Conservation (phyloP, 306 rosid species). For the Cyamopsis tetragonoloba region DNA sequence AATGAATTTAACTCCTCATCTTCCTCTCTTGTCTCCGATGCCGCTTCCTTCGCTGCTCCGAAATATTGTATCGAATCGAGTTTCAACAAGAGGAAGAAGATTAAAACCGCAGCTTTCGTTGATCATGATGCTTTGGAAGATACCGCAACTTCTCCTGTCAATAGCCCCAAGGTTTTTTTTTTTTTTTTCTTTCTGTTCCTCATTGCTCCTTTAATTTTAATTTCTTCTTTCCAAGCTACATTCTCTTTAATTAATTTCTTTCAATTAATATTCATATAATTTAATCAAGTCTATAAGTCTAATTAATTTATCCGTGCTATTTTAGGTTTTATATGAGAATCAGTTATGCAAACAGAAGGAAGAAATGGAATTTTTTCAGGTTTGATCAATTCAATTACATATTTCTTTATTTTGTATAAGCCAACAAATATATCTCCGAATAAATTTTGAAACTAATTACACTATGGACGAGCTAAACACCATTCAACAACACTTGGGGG, state of each 20-base stretch:
- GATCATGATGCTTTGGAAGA: slow-evolving; percentile 85
- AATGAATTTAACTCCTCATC: slow-evolving; percentile 15
- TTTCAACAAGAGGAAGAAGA: slow-evolving; percentile 52
- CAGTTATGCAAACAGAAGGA: slow-evolving; percentile 24
- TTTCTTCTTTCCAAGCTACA: no score
- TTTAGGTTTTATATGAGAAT: slow-evolving; percentile 28
- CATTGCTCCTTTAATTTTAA: no score
- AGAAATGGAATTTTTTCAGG: slow-evolving; percentile 28
- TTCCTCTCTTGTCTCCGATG: slow-evolving; percentile 40
- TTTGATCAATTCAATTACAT: slow-evolving; percentile 19
- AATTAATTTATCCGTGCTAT: background rate
- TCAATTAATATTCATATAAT: background rate
- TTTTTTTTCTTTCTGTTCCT: background rate
- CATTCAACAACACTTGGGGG: no score
- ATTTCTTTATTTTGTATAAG: background rate
- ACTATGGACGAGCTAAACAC: no score
- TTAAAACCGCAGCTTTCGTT: slow-evolving; percentile 25
- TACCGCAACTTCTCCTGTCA: slow-evolving; percentile 84
- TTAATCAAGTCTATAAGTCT: background rate
- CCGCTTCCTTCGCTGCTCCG: slow-evolving; percentile 36
- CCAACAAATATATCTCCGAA: no score
- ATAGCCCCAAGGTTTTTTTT: slow-evolving; percentile 58
- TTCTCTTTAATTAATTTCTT: background rate
- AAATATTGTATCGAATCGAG: slow-evolving; percentile 28
- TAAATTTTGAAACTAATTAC: no score